phyloP scores from a whole-genome alignment of 345 rosid species.

The Salix brachista region DNA sequence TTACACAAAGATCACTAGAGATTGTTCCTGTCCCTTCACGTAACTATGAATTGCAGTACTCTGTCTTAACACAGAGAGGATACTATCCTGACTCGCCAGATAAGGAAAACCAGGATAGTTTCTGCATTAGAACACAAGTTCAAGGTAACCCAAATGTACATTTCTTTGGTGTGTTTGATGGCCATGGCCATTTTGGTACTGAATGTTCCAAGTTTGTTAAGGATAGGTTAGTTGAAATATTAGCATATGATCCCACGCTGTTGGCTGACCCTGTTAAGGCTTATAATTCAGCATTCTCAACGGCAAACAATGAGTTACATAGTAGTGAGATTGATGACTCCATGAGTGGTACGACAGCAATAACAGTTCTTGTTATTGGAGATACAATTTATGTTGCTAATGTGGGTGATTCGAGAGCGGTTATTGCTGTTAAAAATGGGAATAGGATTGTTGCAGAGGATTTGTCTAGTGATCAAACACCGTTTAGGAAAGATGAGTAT shows the following conservation, averaged over 20 bases:
- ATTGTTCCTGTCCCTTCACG: constrained; percentile 58
- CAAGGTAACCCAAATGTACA: constrained; percentile 85
- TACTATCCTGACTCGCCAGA: constrained; percentile 81
- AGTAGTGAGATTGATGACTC: constrained; percentile 78
- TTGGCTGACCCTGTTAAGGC: constrained; percentile 72
- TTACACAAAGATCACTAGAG: constrained; percentile 58
- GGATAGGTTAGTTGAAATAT: constrained; percentile 63
- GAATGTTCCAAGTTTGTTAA: constrained; percentile 75
- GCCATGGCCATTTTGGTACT: constrained; percentile 78
- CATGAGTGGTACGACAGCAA: constrained; percentile 93
- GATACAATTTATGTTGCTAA: constrained; percentile 83
- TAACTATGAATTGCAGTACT: constrained; percentile 63
- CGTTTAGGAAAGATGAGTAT: constrained; percentile 85
- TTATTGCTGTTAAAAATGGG: constrained; percentile 64
- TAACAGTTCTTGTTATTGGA: constrained; percentile 82
- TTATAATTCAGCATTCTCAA: constrained; percentile 56
- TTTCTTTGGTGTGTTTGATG: constrained; percentile 93
- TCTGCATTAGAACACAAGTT: constrained; percentile 61
- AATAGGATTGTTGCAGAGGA: constrained; percentile 62
- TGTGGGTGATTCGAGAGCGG: constrained; percentile 98
- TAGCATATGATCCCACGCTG: constrained; percentile 54
- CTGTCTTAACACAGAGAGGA: constrained; percentile 71
- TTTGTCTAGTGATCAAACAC: constrained; percentile 90
- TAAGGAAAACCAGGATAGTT: constrained; percentile 83
- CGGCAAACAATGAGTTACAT: constrained; percentile 65